phyloP scores from a whole-genome alignment of 805 yeast species.

The Suhomyces pyralidae region DNA sequence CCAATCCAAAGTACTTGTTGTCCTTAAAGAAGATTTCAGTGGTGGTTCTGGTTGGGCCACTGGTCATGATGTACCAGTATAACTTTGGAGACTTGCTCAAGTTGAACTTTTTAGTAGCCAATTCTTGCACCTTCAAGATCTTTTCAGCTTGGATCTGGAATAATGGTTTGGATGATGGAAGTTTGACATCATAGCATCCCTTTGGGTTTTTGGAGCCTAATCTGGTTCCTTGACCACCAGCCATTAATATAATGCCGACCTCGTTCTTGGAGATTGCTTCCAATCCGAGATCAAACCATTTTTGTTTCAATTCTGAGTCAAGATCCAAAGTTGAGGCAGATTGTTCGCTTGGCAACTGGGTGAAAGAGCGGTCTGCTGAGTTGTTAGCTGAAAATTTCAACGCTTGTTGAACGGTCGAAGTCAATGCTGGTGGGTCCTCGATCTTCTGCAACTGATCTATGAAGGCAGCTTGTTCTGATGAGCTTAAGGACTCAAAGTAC shows the following conservation, averaged over 20 bases:
- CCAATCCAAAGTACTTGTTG: slow-evolving; percentile 70
- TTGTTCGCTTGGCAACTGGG: slow-evolving; percentile 47
- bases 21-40: slow-evolving; percentile 70
- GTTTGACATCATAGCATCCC: slow-evolving; percentile 86
- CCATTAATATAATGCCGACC: slow-evolving; percentile 89
- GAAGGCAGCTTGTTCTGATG: slow-evolving; percentile 31
- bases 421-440: slow-evolving; percentile 40
- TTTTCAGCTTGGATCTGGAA: slow-evolving; percentile 94
- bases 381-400: slow-evolving; percentile 34
- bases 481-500: slow-evolving; percentile 40
- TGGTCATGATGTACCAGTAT: slow-evolving; percentile 94
- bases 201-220: slow-evolving; percentile 88
- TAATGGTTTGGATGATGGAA: slow-evolving; percentile 79
- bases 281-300: slow-evolving; percentile 56
- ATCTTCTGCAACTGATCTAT: slow-evolving; percentile 41
- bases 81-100: slow-evolving; percentile 32
- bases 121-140: slow-evolving; percentile 56
- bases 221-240: slow-evolving; percentile 98
- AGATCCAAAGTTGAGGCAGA: slow-evolving; percentile 51
- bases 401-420: slow-evolving; percentile 46
- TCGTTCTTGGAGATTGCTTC: slow-evolving; percentile 64
- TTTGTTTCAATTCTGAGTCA: slow-evolving; percentile 21
- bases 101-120: slow-evolving; percentile 41
- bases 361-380: slow-evolving; percentile 25
- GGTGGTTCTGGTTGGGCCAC: slow-evolving; percentile 73